These are phyloP conservation scores for Golubevia pallescens DNA, from an alignment of 1,284 basidiomycete genomes.

Conservation along the genomic window DNA sequence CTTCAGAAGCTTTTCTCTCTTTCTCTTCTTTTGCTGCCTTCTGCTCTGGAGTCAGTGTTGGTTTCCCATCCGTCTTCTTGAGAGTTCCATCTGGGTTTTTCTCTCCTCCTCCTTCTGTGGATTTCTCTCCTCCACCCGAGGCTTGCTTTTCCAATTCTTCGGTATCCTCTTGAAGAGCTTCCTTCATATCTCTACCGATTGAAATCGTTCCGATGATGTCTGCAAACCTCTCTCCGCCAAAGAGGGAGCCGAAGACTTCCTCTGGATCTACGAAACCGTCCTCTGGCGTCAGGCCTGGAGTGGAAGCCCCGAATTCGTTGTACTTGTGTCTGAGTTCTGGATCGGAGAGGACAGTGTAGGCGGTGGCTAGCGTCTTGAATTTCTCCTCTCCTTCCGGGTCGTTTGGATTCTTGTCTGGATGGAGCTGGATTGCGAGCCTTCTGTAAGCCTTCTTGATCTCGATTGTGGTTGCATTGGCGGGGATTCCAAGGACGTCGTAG, in stretches of 20 bases:
- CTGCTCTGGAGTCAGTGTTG: conserved; percentile 74
- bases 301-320: conserved; percentile 75
- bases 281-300: conserved; percentile 50
- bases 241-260: conserved; percentile 76
- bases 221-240: conserved; percentile 77
- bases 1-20: conserved; percentile 43
- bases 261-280: conserved; percentile 72
- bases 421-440: conserved; percentile 86
- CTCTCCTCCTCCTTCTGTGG: conserved; percentile 7
- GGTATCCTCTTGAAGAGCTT: conserved; percentile 90
- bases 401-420: conserved; percentile 81
- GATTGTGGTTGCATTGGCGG: conserved; percentile 76
- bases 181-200: conserved; percentile 94
- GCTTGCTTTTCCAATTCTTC: conserved; percentile 67
- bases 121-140: conserved; percentile 15
- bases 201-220: conserved; percentile 83
- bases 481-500: conserved; percentile 71
- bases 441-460: conserved; percentile 97
- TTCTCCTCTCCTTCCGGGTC: conserved; percentile 87
- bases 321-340: conserved; percentile 83
- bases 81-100: conserved; percentile 18
- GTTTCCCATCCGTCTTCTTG: conserved; percentile 64
- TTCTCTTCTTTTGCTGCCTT: conserved; percentile 59
- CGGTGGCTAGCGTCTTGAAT: conserved; percentile 71
- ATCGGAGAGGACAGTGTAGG: conserved; percentile 75